Percentiles rank a stretch among this genome's conserved stretches.
Conservation (phyloP, 805 yeast genomes). For the Schwanniomyces sp. region DNA sequence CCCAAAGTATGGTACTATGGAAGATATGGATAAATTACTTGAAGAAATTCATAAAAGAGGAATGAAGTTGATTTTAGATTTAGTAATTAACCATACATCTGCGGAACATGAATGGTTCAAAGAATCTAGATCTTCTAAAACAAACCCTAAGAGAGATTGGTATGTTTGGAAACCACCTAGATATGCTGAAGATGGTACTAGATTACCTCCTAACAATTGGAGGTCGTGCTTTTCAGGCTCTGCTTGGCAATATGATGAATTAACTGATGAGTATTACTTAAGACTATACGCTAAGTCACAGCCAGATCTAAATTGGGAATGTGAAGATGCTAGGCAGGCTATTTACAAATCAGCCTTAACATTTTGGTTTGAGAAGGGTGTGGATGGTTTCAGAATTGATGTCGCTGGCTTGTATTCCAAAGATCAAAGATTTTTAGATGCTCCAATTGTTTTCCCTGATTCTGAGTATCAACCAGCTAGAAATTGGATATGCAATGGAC, state of each 20-base stretch:
- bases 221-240: slow-evolving; percentile 50
- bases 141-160: slow-evolving; percentile 61
- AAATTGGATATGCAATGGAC: slow-evolving; percentile 42
- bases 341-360: slow-evolving; percentile 48
- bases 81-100: slow-evolving; percentile 61
- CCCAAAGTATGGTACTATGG: slow-evolving; percentile 53
- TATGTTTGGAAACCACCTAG: slow-evolving; percentile 56
- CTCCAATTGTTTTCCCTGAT: slow-evolving; percentile 45
- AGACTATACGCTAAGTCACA: slow-evolving; percentile 53
- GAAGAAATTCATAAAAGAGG: slow-evolving; percentile 49
- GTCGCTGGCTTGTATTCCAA: slow-evolving; percentile 55
- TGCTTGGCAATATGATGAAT: slow-evolving; percentile 58
- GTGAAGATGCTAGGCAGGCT: slow-evolving; percentile 32
- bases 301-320: slow-evolving; percentile 67
- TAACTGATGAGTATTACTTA: slow-evolving; percentile 54
- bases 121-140: slow-evolving; percentile 51
- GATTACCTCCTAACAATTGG: slow-evolving; percentile 62
- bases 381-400: slow-evolving; percentile 61
- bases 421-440: slow-evolving; percentile 45
- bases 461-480: slow-evolving; percentile 40
- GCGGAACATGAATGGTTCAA: slow-evolving; percentile 58
- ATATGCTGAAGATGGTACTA: slow-evolving; percentile 47
- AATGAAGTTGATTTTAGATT: slow-evolving; percentile 52
- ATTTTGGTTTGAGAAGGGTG: slow-evolving; percentile 57
- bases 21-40: slow-evolving; percentile 51